A percentile compares a stretch with the other conserved stretches of the same genome.
Evolutionary conservation across 1,284 basidiomycete species (phyloP).

Genomic region (Tetrapyrgos nigripes): DNA sequence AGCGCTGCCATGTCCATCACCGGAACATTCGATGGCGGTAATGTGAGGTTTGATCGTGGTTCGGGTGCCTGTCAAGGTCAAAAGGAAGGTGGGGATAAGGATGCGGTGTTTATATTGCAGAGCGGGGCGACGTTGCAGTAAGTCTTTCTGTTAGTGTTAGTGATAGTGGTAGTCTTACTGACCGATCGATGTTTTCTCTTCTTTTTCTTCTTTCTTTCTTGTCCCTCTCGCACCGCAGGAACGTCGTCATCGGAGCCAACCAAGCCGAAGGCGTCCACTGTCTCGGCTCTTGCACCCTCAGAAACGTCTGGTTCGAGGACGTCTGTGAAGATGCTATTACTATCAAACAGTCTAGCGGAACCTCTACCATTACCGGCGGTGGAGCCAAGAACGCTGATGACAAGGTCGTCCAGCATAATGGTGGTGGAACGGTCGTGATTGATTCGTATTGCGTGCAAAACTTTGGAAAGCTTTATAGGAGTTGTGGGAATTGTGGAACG

Average conservation of each 20-base stretch:
- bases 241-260: conserved; percentile 25
- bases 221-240: neutral
- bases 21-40: conserved; percentile 19
- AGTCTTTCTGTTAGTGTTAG: neutral
- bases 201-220: neutral
- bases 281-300: conserved; percentile 22
- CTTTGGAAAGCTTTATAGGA: conserved; percentile 23
- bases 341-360: conserved; percentile 22
- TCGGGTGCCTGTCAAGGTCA: conserved; percentile 15
- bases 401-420: conserved; percentile 25
- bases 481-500: conserved; percentile 18
- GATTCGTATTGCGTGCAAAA: conserved; percentile 21
- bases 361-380: conserved; percentile 19
- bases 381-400: conserved; percentile 20
- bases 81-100: conserved; percentile 21
- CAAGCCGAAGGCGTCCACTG: conserved; percentile 24
- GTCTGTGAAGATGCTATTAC: conserved; percentile 24
- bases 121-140: conserved; percentile 16
- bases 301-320: conserved; percentile 25
- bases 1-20: conserved; percentile 19
- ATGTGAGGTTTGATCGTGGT: conserved; percentile 23
- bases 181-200: neutral
- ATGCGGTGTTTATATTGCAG: conserved; percentile 23
- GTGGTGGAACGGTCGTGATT: conserved; percentile 21
- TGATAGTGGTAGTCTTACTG: neutral